phyloP scores from a whole-genome alignment of 2,329 filamentous ascomycete species.

The Aspergillus costaricaensis region DNA sequence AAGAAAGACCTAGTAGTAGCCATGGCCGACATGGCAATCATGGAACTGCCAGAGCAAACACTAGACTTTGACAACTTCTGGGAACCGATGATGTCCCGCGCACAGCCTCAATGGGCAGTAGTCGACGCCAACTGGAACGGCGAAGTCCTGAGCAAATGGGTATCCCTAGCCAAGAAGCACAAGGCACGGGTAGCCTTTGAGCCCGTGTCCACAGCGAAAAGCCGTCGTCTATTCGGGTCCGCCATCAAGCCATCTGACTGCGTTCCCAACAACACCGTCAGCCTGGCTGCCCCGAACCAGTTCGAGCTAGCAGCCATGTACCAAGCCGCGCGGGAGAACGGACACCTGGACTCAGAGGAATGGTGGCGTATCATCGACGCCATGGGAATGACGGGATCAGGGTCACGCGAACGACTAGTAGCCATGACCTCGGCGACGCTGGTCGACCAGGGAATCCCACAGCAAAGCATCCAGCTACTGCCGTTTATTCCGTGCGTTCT shows the following conservation, averaged over 20 bases:
- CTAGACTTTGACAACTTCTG: constrained; percentile 57
- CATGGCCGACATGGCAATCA: constrained; percentile 93
- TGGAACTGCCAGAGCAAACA: constrained; percentile 52
- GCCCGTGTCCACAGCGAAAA: constrained; percentile 83
- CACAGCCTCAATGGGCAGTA: constrained; percentile 73
- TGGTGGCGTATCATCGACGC: constrained; percentile 84
- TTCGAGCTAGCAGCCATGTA: constrained; percentile 83
- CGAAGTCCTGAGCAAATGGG: constrained; percentile 66
- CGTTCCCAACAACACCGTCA: constrained; percentile 66
- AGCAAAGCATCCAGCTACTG: constrained; percentile 79
- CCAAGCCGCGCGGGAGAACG: constrained; percentile 63
- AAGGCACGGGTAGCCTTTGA: constrained; percentile 73
- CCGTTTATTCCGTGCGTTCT: constrained; percentile 85
- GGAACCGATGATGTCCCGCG: constrained; percentile 59
- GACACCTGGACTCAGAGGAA: constrained; percentile 66
- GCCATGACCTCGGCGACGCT: constrained; percentile 66
- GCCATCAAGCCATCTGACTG: constrained; percentile 37
- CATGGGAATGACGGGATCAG: constrained; percentile 67
- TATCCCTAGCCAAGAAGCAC: constrained; percentile 60
- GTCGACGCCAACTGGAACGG: constrained; percentile 85
- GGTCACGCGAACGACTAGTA: constrained; percentile 71
- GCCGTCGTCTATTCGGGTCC: constrained; percentile 64
- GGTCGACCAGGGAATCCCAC: constrained; percentile 78
- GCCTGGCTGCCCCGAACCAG: constrained; percentile 79
- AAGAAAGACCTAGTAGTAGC: constrained; percentile 84